A percentile compares a stretch with the other conserved stretches of the same genome.
Evolutionary conservation across 2,329 filamentous ascomycete species (phyloP).

Genomic region (Ophiostoma pallidulum): DNA sequence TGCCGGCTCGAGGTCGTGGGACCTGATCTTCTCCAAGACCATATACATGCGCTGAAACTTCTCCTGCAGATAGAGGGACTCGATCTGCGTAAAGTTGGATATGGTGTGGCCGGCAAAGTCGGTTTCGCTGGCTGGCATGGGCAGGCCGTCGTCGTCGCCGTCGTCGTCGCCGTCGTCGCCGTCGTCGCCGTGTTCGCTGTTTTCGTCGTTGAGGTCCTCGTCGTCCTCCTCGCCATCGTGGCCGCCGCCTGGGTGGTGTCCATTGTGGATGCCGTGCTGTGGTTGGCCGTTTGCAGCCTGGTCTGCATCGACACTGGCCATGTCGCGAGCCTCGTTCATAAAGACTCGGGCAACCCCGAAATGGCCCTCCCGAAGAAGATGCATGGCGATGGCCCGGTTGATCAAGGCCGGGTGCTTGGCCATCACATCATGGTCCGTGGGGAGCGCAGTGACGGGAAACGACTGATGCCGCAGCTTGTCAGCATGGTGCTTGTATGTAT

Average conservation of each 20-base stretch:
- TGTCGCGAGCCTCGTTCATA: slow-evolving; percentile 52
- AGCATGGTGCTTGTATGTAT: slow-evolving; percentile 1
- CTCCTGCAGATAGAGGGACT: slow-evolving; percentile 60
- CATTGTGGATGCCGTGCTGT: no score
- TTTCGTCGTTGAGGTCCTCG: no score
- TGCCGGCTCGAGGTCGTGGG: slow-evolving; percentile 67
- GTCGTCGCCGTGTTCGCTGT: slow-evolving; percentile 25
- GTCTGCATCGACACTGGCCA: slow-evolving; percentile 17
- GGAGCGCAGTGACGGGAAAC: slow-evolving; percentile 50
- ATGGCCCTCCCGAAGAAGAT: slow-evolving; percentile 86
- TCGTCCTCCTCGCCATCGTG: no score
- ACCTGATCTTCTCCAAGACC: slow-evolving; percentile 70
- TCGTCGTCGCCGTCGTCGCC: slow-evolving; percentile 17
- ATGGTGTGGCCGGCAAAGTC: slow-evolving; percentile 7
- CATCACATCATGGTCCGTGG: slow-evolving; percentile 72
- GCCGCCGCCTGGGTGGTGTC: no score
- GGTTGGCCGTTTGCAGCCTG: background rate
- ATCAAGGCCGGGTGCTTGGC: slow-evolving; percentile 66
- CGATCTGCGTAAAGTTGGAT: slow-evolving; percentile 37
- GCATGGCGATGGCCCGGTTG: slow-evolving; percentile 92
- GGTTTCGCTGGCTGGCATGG: slow-evolving; percentile 21
- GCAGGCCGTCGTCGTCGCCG: slow-evolving; percentile 21
- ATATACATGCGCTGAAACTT: slow-evolving; percentile 86
- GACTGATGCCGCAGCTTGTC: slow-evolving; percentile 19
- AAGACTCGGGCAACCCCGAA: slow-evolving; percentile 84